Evolutionary conservation across 2,329 filamentous ascomycete species (phyloP), one percentile per base, ranked within the genome.

Genomic region (Aspergillus fumigatus): DNA sequence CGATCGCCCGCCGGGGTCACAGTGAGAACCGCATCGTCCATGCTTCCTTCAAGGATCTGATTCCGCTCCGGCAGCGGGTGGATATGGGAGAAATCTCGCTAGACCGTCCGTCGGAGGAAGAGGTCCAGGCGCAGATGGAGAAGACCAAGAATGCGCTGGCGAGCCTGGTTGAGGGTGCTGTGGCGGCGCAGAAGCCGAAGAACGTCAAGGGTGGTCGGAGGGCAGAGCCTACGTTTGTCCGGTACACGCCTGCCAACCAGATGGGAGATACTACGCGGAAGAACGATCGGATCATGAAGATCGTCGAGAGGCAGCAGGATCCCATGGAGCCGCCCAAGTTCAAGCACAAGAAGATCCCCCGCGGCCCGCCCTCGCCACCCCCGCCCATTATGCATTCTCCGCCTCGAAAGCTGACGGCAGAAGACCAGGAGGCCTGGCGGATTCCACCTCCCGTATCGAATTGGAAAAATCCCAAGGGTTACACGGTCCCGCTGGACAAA

Each of bases 381-480:
- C 90, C 94, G 17, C 94, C 94, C 1, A 86, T 99, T 50, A 90
- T 99, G 85, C 92, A 96, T 73, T 96, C 91, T 2, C 94, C 94
- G 14, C 92, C 94, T 0, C 82, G 94, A 60, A 99, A 97, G 70
- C 82, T 99, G 59, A 99, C 94, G 1, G 94, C 93, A 5, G 92
- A 96, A 72, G 94, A 99, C 66, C 93, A 97, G 74, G 94, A 97
- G 73, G 90, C 90, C 57, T 99, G 94, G 94, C 92, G 88, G 69
- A 97, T 90, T 32, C 87, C 87, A 0, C 92, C 93, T 2, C 90
- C 93, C 0, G 88, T 99, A 1, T 96, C 90, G 21, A 97, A 97
- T 74, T 99, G 94, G 94, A 99, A 99, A 83, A 99, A 99, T 73
- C 90, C 93, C 1, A 97, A 97, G 78, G 94, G 94, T 67, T 99